Evolutionary conservation across 1,139 yeast genomes (phyloP), one percentile per base, ranked within the genome.

Genomic region (Magnusiomyces fungicola): DNA sequence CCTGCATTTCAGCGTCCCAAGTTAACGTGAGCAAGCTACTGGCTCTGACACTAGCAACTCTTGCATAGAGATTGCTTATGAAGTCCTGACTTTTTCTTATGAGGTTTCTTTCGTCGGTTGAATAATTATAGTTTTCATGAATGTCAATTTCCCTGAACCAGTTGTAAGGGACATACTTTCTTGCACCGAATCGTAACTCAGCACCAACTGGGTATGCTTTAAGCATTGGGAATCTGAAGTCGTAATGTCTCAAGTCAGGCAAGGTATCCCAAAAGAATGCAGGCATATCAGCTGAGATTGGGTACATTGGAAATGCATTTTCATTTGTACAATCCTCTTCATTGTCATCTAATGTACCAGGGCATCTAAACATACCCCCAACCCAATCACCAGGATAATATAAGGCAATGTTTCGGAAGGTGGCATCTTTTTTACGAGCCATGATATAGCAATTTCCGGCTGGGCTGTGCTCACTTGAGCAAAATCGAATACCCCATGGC

Each of bases 291-390:
- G 58, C 56, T 25, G 54, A 48, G 19, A 60, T 41, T 6, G 62
- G 61, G 10, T 47, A 44, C 6, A 59, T 25, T 1, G 63, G 61
- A 4, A 48, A 25, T 9, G 63, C 59, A 41, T 56, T 55, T 32
- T 41, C 50, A 29, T 53, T 51, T 2, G 50, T 53, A 44, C 62
- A 59, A 14, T 45, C 51, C 23, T 52, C 47, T 14, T 55, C 58
- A 40, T 58, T 56, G 34, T 56, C 58, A 38, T 55, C 55, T n/a
- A 51, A 25, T 38, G 45, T 48, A 1, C 77, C 57, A 2, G 71
- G 66, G 58, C 86, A 81, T 53, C 74, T 75, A 60, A 70, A 82
- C 9, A 82, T 56, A 0, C 80, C 88, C 9, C 89, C 89, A 7
- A 82, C 75, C 70, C 80, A 80, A 1, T 81, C 72, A 37, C 74